Conservation (phyloP, 805 yeast genomes). For the Kregervanrija fluxuum region DNA sequence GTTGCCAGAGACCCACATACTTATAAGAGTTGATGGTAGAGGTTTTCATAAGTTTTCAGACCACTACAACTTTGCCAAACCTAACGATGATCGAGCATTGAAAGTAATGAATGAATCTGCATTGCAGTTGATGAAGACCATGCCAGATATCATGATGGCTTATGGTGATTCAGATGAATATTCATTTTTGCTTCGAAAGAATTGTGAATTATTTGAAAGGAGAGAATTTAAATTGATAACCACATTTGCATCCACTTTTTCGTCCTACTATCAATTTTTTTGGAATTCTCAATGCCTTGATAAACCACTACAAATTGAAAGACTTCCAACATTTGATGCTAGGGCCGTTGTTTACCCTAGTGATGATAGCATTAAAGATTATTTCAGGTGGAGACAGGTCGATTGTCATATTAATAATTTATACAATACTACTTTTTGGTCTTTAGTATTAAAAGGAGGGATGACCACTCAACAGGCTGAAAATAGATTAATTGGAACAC, state of each 20-base stretch:
- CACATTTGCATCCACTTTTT: constrained; percentile 74
- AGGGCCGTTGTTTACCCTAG: constrained; percentile 84
- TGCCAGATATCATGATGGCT: constrained; percentile 71
- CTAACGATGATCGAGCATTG: constrained; percentile 77
- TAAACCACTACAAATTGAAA: constrained; percentile 28
- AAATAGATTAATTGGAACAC: constrained; percentile 63
- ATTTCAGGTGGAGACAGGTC: constrained; percentile 90
- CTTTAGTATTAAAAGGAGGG: constrained; percentile 62
- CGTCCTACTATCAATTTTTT: constrained; percentile 61
- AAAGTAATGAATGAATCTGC: constrained; percentile 81
- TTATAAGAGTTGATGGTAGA: constrained; percentile 86
- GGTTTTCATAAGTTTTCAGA: constrained; percentile 85
- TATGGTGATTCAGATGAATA: constrained; percentile 97
- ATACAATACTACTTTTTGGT: constrained; percentile 92
- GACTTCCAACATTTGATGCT: constrained; percentile 85
- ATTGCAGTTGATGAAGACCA: constrained; percentile 46
- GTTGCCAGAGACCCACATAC: constrained; percentile 74
- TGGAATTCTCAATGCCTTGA: constrained; percentile 63
- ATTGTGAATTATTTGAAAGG: constrained; percentile 70
- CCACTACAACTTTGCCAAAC: constrained; percentile 70
- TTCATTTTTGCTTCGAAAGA: constrained; percentile 63
- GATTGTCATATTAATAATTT: constrained; percentile 94
- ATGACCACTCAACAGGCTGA: constrained; percentile 79
- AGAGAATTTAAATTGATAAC: constrained; percentile 76
- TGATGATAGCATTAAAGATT: constrained; percentile 55